These are phyloP conservation scores for Niebla homalea DNA, from an alignment of 495 filamentous ascomycete species.

Conservation along the genomic window DNA sequence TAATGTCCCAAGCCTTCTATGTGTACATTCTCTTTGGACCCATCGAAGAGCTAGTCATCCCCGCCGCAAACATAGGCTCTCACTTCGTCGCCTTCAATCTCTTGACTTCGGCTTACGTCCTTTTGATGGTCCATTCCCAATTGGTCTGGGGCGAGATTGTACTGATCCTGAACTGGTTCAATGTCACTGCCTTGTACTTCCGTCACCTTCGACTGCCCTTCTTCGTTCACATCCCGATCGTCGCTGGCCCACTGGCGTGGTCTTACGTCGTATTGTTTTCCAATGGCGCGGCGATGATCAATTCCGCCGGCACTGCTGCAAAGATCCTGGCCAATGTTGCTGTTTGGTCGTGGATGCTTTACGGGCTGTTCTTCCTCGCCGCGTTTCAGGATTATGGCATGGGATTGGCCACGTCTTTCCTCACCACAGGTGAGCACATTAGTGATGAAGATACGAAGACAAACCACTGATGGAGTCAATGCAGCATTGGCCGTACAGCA, in stretches of 20 bases:
- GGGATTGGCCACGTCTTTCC: conserved; percentile 60
- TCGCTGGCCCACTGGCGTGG: conserved; percentile 72
- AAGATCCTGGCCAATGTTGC: conserved; percentile 72
- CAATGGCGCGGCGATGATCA: conserved; percentile 69
- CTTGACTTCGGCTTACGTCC: conserved; percentile 61
- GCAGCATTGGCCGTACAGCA: conserved; percentile 62
- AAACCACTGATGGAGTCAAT: background rate
- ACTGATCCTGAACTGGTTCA: conserved; percentile 66
- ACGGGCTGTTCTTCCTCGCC: conserved; percentile 58
- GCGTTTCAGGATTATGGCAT: conserved; percentile 69
- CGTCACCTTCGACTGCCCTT: conserved; percentile 52
- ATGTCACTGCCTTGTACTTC: conserved; percentile 66
- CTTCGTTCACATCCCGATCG: conserved; percentile 58
- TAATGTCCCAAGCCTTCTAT: conserved; percentile 63
- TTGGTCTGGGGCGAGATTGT: conserved; percentile 63
- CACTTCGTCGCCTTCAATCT: conserved; percentile 83
- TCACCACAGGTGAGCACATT: conserved; percentile 42
- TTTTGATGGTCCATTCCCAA: conserved; percentile 64
- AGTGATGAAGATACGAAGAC: background rate
- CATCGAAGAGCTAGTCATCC: conserved; percentile 41
- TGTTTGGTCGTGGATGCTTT: conserved; percentile 66
- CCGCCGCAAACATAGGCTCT: conserved; percentile 62
- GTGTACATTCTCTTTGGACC: conserved; percentile 60
- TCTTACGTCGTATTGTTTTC: conserved; percentile 72
- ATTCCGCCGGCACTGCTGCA: conserved; percentile 43